These are phyloP conservation scores for Mycena indigotica DNA, from an alignment of 768 basidiomycete species.

Conservation along the genomic window DNA sequence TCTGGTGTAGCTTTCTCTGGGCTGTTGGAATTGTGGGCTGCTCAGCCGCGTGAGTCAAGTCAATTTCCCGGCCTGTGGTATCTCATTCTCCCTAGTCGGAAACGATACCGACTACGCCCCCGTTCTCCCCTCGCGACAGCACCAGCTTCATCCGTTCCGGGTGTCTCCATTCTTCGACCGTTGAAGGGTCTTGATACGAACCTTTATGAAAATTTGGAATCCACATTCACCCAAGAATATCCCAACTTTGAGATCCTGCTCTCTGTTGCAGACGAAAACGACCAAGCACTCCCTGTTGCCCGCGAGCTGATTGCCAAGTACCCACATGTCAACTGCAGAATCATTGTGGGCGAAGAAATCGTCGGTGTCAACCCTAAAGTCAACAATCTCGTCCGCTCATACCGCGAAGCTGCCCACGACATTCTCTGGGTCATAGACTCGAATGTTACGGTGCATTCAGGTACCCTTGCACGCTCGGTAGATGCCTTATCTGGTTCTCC, in stretches of 20 bases:
- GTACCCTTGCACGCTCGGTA: conserved; percentile 83
- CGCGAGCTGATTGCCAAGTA: conserved; percentile 77
- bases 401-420: conserved; percentile 78
- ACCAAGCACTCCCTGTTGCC: conserved; percentile 87
- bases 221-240: conserved; percentile 90
- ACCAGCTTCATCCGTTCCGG: conserved; percentile 57
- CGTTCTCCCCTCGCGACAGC: conserved; percentile 61
- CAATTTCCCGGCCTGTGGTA: not conserved
- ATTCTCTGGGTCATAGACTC: conserved; percentile 97
- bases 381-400: conserved; percentile 90
- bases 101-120: conserved; percentile 70
- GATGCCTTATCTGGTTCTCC: conserved; percentile 63
- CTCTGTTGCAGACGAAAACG: conserved; percentile 84
- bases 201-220: conserved; percentile 94
- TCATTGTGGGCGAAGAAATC: conserved; percentile 79
- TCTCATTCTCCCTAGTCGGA: conserved; percentile 52
- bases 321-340: conserved; percentile 67
- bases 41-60: conserved; percentile 60
- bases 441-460: conserved; percentile 78
- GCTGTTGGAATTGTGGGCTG: conserved; percentile 68
- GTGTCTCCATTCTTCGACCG: conserved; percentile 92
- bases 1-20: conserved; percentile 70
- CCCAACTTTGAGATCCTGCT: conserved; percentile 90
- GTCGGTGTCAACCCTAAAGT: conserved; percentile 97
- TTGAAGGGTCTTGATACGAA: conserved; percentile 95